Base-by-base conservation (phyloP, 805 yeast genomes). In the Metschnikowia reukaufii region DNA sequence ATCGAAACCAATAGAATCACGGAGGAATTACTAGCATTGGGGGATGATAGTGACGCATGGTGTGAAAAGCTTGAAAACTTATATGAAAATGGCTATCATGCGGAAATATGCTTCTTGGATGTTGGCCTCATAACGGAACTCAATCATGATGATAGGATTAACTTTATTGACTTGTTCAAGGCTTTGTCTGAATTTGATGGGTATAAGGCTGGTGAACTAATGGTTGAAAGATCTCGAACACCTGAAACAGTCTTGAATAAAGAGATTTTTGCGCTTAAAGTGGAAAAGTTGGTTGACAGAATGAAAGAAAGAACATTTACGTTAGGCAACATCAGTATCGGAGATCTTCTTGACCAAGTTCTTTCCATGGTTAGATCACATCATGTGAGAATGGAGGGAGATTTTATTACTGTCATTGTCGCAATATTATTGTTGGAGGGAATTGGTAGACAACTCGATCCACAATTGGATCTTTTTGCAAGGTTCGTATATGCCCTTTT, bases 341-440 rank as follows among this genome's bases (percentile, higher is more conserved):
- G 98, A 4, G 97, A 91, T 59, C 71, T 94, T 47, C 72, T 94
- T 47, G 94, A 89, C 56, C 86, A 83, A 59, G 91, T 92, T 76
- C 74, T 94, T 48, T 74, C 83, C 3, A 90, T 94, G 97, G 98
- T 94, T 16, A 74, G 98, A 51, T 72, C 74, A 9, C 99, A 94
- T 65, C 99, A 94, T 65, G 99, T 94, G 18, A 77, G 97, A 61
- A 87, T 94, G 96, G 99, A 94, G 62, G 95, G 96, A 6, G 99
- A 94, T 65, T 94, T 94, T 61, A 83, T 94, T 36, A 89, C 96
- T 25, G 96, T 94, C 19, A 86, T 94, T n/a, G 89, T 94, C 27
- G 96, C 98, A 1, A 90, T 94, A 19, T 68, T 94, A 45, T 72
- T 94, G 45, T 70, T 94, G 47, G 99, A 94, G 66, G 99, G 99